A percentile compares a stretch with the other conserved stretches of the same genome.
phyloP scores from a whole-genome alignment of 1,139 yeast genomes.

The Yamadazyma taylorii region DNA sequence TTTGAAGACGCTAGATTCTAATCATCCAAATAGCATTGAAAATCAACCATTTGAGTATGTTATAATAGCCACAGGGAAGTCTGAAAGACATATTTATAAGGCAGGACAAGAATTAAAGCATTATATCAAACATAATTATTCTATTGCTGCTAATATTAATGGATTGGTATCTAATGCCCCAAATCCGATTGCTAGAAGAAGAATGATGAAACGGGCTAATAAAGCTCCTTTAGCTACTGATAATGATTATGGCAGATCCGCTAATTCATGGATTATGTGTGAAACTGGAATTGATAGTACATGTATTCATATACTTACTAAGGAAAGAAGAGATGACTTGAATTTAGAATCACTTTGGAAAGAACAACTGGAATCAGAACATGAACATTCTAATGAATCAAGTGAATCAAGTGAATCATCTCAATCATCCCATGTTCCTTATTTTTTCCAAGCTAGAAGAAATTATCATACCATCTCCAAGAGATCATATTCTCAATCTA shows the following conservation, averaged over 20 bases:
- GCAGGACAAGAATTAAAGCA: slow-evolving; percentile 61
- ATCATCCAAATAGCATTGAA: slow-evolving; percentile 39
- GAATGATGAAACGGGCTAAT: slow-evolving; percentile 59
- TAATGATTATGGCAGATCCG: slow-evolving; percentile 53
- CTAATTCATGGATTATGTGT: slow-evolving; percentile 81
- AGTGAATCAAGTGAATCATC: too few relatives aligned
- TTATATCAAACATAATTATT: slow-evolving; percentile 33
- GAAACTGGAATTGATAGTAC: slow-evolving; percentile 57
- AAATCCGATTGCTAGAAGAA: slow-evolving; percentile 57
- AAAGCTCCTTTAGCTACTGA: slow-evolving; percentile 57
- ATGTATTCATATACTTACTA: slow-evolving; percentile 70
- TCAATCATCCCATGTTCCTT: too few relatives aligned
- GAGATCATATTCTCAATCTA: neutral
- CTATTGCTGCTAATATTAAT: slow-evolving; percentile 54
- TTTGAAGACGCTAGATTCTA: slow-evolving; percentile 31
- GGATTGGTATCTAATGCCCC: slow-evolving; percentile 68
- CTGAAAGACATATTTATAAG: slow-evolving; percentile 71
- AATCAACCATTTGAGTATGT: slow-evolving; percentile 47
- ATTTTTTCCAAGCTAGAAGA: slow-evolving; percentile 14
- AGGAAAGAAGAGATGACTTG: slow-evolving; percentile 62
- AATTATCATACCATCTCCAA: slow-evolving; percentile 7
- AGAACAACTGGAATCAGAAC: slow-evolving; percentile 3
- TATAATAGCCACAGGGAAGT: slow-evolving; percentile 75
- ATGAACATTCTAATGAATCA: too few relatives aligned
- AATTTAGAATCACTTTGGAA: slow-evolving; percentile 69